phyloP scores from a whole-genome alignment of 768 basidiomycete species.

The Boletus sp. region DNA sequence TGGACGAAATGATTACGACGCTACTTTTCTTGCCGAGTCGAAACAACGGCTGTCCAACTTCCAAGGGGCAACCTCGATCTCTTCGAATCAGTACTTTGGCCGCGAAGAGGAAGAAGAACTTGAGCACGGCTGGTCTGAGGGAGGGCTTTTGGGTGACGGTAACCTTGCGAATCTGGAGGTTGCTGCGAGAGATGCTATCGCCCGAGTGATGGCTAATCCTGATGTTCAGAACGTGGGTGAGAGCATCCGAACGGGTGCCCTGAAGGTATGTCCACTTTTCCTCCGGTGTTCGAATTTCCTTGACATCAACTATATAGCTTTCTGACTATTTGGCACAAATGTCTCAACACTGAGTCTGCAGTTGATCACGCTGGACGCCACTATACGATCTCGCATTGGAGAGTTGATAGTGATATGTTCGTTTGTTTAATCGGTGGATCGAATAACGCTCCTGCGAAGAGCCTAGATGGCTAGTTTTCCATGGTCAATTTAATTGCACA shows the following conservation, averaged over 20 bases:
- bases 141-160: constrained; percentile 49
- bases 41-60: constrained; percentile 79
- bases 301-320: constrained; percentile 35
- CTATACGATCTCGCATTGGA: background rate
- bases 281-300: background rate
- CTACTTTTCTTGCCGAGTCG: constrained; percentile 65
- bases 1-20: constrained; percentile 84
- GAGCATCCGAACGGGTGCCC: constrained; percentile 70
- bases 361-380: background rate
- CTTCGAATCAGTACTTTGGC: constrained; percentile 95
- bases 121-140: constrained; percentile 46
- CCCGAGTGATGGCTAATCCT: constrained; percentile 73
- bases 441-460: background rate
- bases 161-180: constrained; percentile 52
- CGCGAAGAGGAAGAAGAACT: constrained; percentile 71
- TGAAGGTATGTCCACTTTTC: constrained; percentile 58
- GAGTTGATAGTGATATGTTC: constrained; percentile 1
- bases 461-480: constrained; percentile 3
- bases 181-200: constrained; percentile 73
- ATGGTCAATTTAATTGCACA: background rate
- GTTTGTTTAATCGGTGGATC: constrained; percentile 16
- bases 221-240: constrained; percentile 86
- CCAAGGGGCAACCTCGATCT: constrained; percentile 90
- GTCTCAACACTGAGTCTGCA: constrained; percentile 40
- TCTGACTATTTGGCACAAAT: constrained; percentile 71